Percentiles rank a stretch among this genome's conserved stretches.
Conservation (phyloP, 345 rosid genomes). For the Punica granatum region DNA sequence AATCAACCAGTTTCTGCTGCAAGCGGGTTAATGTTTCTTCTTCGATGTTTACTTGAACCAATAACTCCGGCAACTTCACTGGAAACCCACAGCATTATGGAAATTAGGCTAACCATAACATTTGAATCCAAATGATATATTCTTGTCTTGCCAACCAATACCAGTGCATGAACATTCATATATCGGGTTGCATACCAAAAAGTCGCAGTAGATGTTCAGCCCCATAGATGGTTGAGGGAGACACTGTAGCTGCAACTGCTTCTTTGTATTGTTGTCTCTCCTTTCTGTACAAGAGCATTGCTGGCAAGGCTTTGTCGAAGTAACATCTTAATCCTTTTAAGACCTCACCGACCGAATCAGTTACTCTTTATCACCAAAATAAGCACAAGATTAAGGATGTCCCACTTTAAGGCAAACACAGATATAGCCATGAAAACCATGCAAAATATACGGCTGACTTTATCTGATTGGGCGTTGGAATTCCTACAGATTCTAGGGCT, state of each 20-base stretch:
- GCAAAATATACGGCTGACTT: neutral
- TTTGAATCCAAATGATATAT: neutral
- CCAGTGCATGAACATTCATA: neutral
- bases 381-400: slow-evolving; percentile 2
- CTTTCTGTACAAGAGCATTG: slow-evolving; percentile 72
- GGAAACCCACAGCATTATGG: slow-evolving; percentile 15
- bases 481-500: neutral
- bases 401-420: neutral
- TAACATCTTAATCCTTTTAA: slow-evolving; percentile 69
- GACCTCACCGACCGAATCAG: slow-evolving; percentile 59
- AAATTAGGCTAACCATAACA: neutral
- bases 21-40: slow-evolving; percentile 70
- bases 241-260: slow-evolving; percentile 30
- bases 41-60: slow-evolving; percentile 77
- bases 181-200: slow-evolving; percentile 38
- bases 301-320: slow-evolving; percentile 81
- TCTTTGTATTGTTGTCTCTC: slow-evolving; percentile 75
- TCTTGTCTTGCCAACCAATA: neutral
- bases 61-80: slow-evolving; percentile 92
- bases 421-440: neutral
- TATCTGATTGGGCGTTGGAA: neutral
- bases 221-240: slow-evolving; percentile 75
- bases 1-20: slow-evolving; percentile 79
- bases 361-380: slow-evolving; percentile 33
- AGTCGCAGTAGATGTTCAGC: slow-evolving; percentile 82